Base-by-base conservation (phyloP, 768 basidiomycete species). In the Auriscalpium orientale region DNA sequence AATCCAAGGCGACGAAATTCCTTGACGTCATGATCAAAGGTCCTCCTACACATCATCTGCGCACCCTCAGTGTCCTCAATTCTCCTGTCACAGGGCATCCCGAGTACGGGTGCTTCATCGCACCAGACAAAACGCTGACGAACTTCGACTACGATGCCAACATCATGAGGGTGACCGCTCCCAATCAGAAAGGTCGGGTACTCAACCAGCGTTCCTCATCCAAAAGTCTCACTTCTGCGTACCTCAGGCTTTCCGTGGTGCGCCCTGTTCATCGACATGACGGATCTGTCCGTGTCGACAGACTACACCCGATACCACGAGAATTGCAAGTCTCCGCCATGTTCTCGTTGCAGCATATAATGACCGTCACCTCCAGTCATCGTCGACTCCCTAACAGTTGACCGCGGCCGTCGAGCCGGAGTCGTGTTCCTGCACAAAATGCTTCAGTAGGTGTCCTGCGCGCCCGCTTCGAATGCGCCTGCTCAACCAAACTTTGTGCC, bases 41-140 rank as follows among this genome's bases (percentile, higher is more conserved):
- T 83, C 49, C 11, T 15, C 44, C 44, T 40, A n/a, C 21, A 51
- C 9, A n/a, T 45, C 51, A 49, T 6, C 34, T 16, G 28, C 16
- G 20, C 21, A 33, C 16, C 35, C 18, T 6, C 20, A 8, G 20
- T 18, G 21, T 33, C 36, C 34, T 53, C 28, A 51, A 2, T 46
- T 44, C 57, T 49, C 38, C 16, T 2, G 33, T 21, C 44, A 7
- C 55, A 86, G 92, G 95, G 1, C 92, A 95, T 60, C 90, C 91
- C 3, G 91, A 94, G 64, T 98, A 98, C 64, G 97, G 97, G 0
- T 98, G 94, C 58, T 89, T 82, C 67, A 87, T 98, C 51, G 85
- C 92, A 18, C 76, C 76, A 47, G 89, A 92, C 55, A 99, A 99
- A 73, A 95, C 93, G 0, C 66, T 94, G 55, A 81, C 88, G 6